A percentile compares a stretch with the other conserved stretches of the same genome.
Conservation (phyloP, 1,139 yeast genomes). For the Magnusiomyces suaveolens region DNA sequence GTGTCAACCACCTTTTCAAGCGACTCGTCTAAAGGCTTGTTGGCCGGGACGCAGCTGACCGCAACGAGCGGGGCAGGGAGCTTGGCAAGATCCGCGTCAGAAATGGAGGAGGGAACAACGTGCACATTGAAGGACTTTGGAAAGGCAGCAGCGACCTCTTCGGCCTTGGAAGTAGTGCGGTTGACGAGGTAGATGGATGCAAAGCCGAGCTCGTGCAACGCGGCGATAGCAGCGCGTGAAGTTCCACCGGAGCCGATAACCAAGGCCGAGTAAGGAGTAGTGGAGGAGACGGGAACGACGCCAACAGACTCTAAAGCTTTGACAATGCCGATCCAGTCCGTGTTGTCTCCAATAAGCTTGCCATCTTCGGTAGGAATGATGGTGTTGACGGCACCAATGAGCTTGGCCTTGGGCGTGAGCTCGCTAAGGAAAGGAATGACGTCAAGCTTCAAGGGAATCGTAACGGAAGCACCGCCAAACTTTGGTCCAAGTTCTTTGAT, state of each 20-base stretch:
- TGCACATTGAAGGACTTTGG: conserved; percentile 52
- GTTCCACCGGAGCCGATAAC: conserved; percentile 98
- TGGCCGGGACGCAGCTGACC: conserved; percentile 87
- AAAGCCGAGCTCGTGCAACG: conserved; percentile 74
- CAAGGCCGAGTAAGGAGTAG: conserved; percentile 29
- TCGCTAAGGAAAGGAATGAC: conserved; percentile 57
- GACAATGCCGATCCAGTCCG: conserved; percentile 89
- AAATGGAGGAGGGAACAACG: conserved; percentile 37
- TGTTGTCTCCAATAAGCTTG: conserved; percentile 70
- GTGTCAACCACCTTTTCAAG: conserved; percentile 38
- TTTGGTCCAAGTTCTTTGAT: conserved; percentile 40
- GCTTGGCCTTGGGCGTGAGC: conserved; percentile 54
- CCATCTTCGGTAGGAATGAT: conserved; percentile 49
- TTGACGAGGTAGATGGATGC: conserved; percentile 65
- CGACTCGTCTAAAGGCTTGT: conserved; percentile 53
- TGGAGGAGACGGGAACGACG: conserved; percentile 22
- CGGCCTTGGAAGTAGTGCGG: conserved; percentile 63
- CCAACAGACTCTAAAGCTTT: conserved; percentile 57
- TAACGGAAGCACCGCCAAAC: conserved; percentile 86
- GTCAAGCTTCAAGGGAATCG: conserved; percentile 81
- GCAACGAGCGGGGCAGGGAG: conserved; percentile 44
- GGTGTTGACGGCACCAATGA: conserved; percentile 91
- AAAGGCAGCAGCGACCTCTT: conserved; percentile 50
- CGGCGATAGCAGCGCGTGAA: conserved; percentile 87
- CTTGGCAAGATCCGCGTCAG: conserved; percentile 31